These are phyloP conservation scores for Exobasidium cylindrosporum DNA, from an alignment of 1,284 basidiomycete genomes.

Conservation along the genomic window DNA sequence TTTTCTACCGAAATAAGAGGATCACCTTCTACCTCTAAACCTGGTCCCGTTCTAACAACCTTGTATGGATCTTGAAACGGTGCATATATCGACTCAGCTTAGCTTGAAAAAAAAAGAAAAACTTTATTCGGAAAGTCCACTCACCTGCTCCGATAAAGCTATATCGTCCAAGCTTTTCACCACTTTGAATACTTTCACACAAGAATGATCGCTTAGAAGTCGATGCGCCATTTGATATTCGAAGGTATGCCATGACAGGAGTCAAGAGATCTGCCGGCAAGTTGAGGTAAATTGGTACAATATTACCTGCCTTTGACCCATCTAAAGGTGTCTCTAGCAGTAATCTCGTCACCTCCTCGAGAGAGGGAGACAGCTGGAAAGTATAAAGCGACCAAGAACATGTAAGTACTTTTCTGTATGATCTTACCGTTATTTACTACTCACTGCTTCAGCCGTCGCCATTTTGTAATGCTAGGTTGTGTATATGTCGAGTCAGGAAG, in stretches of 20 bases:
- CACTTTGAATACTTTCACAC: slow-evolving; percentile 68
- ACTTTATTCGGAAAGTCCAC: slow-evolving; percentile 40
- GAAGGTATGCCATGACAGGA: slow-evolving; percentile 93
- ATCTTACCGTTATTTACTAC: too few species aligned
- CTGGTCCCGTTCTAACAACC: slow-evolving; percentile 81
- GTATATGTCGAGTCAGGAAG: not conserved
- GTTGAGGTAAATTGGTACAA: slow-evolving; percentile 85
- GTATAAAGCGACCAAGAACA: too few species aligned
- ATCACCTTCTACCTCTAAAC: slow-evolving; percentile 78
- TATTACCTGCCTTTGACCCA: slow-evolving; percentile 65
- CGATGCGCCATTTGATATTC: slow-evolving; percentile 83
- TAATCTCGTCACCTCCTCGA: slow-evolving; percentile 41
- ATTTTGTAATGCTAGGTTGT: not conserved
- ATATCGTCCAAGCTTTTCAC: slow-evolving; percentile 87
- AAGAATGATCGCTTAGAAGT: slow-evolving; percentile 55
- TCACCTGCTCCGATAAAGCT: slow-evolving; percentile 91
- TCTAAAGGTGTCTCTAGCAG: slow-evolving; percentile 22
- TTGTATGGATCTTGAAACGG: slow-evolving; percentile 75
- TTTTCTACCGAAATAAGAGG: slow-evolving; percentile 80
- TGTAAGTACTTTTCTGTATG: too few species aligned
- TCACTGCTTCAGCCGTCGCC: not conserved
- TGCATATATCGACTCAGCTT: not conserved
- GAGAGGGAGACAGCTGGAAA: slow-evolving; percentile 34
- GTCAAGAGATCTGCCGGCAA: slow-evolving; percentile 94
- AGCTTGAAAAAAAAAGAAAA: not conserved